These are phyloP conservation scores for Rhodotorula sp. DNA, from an alignment of 1,284 basidiomycete species.

Conservation along the genomic window DNA sequence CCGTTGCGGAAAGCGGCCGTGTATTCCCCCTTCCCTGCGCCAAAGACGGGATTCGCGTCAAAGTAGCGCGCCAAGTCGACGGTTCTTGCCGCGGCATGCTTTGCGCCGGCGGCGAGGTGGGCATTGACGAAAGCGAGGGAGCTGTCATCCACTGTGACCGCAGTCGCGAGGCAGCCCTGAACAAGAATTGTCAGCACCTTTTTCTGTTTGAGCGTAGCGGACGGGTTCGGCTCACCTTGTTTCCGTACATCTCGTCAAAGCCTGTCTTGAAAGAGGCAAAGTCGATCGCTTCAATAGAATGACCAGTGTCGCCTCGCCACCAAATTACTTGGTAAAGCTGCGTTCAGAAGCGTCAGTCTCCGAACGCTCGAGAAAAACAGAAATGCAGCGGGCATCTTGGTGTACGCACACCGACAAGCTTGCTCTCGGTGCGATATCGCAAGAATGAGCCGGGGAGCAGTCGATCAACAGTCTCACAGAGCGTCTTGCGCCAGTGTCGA, in stretches of 20 bases:
- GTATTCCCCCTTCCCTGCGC: constrained; percentile 55
- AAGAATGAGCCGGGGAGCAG: constrained; percentile 59
- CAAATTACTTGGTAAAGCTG: constrained; percentile 75
- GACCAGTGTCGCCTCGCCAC: constrained; percentile 61
- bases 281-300: constrained; percentile 65
- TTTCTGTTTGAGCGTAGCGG: too few relatives aligned
- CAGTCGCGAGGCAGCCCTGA: not conserved
- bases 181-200: too few relatives aligned
- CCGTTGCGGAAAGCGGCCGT: constrained; percentile 74
- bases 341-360: too few relatives aligned
- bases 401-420: constrained; percentile 44
- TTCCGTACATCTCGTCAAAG: constrained; percentile 88
- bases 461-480: constrained; percentile 61
- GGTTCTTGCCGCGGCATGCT: not conserved
- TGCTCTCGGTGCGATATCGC: constrained; percentile 74
- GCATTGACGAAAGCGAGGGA: not conserved
- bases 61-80: constrained; percentile 47
- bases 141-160: not conserved
- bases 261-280: constrained; percentile 84
- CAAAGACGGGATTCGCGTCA: constrained; percentile 72
- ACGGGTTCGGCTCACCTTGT: constrained; percentile 63
- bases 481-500: constrained; percentile 76
- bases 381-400: not conserved
- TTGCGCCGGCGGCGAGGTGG: not conserved
- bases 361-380: too few relatives aligned